These are phyloP conservation scores for Ogataea philodendri DNA, from an alignment of 805 yeast species.

Conservation along the genomic window DNA sequence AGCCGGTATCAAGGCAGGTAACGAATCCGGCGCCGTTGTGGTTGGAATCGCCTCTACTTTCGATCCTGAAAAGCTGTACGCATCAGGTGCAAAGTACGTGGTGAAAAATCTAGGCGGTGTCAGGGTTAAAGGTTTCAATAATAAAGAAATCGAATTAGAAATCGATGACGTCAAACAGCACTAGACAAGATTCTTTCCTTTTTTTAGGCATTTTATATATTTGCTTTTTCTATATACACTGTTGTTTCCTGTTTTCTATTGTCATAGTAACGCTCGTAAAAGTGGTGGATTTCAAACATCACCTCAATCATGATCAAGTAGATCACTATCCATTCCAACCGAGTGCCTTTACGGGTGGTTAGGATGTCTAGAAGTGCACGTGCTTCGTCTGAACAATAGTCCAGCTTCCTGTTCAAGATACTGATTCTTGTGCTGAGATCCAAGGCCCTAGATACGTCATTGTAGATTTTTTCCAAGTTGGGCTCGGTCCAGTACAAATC, in stretches of 20 bases:
- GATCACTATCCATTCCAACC: constrained; percentile 88
- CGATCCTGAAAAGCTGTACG: constrained; percentile 63
- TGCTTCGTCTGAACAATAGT: constrained; percentile 87
- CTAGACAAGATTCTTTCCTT: no score
- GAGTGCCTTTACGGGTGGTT: constrained; percentile 70
- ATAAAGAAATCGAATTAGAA: constrained; percentile 38
- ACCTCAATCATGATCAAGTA: constrained; percentile 82
- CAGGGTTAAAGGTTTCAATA: constrained; percentile 53
- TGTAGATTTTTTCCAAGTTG: constrained; percentile 71
- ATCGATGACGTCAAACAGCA: constrained; percentile 26
- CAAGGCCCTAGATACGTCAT: constrained; percentile 63
- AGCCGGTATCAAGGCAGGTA: constrained; percentile 82
- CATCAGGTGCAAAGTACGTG: constrained; percentile 78
- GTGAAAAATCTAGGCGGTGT: constrained; percentile 69
- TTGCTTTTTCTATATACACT: no score
- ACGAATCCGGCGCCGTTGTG: constrained; percentile 77
- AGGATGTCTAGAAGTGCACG: constrained; percentile 71
- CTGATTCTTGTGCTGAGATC: constrained; percentile 77
- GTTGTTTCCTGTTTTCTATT: no score
- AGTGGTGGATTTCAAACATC: constrained; percentile 73
- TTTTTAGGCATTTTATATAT: no score
- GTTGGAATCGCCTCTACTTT: constrained; percentile 84
- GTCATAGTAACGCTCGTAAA: constrained; percentile 50
- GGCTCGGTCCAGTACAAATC: constrained; percentile 95
- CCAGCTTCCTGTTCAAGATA: constrained; percentile 79